Evolutionary conservation across 2,329 filamentous ascomycete species (phyloP).

Genomic region (Tricladium varicosporioides): DNA sequence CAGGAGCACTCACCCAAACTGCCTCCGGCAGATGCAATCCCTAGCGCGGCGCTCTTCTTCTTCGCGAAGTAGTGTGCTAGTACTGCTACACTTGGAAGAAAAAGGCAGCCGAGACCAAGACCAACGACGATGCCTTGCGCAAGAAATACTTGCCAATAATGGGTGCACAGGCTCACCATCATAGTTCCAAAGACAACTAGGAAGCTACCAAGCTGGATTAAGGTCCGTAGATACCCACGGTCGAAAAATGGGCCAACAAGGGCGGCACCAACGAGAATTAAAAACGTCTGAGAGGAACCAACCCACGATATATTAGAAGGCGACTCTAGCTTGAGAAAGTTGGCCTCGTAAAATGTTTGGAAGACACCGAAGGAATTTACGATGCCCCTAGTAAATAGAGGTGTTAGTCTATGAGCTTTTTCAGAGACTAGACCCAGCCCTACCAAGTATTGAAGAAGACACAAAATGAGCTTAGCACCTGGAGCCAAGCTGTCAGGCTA

Average conservation of each 20-base stretch:
- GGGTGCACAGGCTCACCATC: conserved; percentile 35
- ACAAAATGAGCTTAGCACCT: not conserved
- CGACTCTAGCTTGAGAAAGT: conserved; percentile 39
- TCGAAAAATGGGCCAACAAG: conserved; percentile 35
- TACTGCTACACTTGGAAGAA: conserved; percentile 52
- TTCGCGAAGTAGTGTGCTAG: conserved; percentile 45
- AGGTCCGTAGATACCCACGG: conserved; percentile 41
- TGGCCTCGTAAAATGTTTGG: conserved; percentile 48
- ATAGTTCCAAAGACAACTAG: conserved; percentile 46
- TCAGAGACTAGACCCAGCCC: not conserved
- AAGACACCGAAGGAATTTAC: conserved; percentile 50
- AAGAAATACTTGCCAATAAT: conserved; percentile 44
- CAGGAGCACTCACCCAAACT: not conserved
- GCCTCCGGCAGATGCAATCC: not conserved
- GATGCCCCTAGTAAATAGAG: conserved; percentile 33
- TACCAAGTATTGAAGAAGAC: not conserved
- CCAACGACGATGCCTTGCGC: conserved; percentile 45
- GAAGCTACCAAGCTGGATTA: conserved; percentile 40
- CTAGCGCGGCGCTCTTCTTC: not conserved
- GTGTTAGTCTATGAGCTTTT: not conserved
- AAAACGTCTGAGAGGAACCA: conserved; percentile 44
- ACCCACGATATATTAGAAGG: conserved; percentile 45
- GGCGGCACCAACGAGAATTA: conserved; percentile 42
- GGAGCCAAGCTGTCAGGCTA: conserved; percentile 9
- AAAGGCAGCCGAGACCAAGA: conserved; percentile 42